Evolutionary conservation across 495 filamentous ascomycete species (phyloP).

Genomic region (Pseudevernia furfuracea): DNA sequence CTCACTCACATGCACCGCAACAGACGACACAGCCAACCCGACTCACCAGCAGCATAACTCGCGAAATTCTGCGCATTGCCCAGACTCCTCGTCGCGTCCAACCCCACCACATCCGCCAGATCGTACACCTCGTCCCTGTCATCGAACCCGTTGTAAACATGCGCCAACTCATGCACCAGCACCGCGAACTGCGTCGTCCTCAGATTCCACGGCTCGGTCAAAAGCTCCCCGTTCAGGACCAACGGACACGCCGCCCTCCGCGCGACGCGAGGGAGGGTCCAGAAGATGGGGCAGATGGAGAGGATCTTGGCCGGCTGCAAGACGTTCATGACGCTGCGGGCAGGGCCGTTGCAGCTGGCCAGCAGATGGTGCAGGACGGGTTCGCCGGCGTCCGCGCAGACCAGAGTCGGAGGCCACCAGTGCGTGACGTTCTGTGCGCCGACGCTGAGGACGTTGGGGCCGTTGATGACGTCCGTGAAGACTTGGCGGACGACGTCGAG

Average conservation of each 20-base stretch:
- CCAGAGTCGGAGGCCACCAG: background rate
- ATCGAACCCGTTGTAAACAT: background rate
- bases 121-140: background rate
- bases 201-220: background rate
- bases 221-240: background rate
- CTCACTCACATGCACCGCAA: background rate
- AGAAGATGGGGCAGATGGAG: background rate
- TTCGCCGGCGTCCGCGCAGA: background rate
- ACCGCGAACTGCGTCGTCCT: background rate
- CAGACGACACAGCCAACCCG: background rate
- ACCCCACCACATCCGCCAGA: background rate
- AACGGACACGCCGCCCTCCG: background rate
- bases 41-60: background rate
- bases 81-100: background rate
- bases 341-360: background rate
- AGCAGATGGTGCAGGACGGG: background rate
- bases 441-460: background rate
- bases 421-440: background rate
- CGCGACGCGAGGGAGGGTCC: background rate
- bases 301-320: background rate
- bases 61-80: background rate
- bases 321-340: too few relatives aligned
- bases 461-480: background rate
- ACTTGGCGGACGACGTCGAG: background rate
- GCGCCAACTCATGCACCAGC: background rate